phyloP scores from a whole-genome alignment of 257 asterid species.

The Capsicum baccatum region DNA sequence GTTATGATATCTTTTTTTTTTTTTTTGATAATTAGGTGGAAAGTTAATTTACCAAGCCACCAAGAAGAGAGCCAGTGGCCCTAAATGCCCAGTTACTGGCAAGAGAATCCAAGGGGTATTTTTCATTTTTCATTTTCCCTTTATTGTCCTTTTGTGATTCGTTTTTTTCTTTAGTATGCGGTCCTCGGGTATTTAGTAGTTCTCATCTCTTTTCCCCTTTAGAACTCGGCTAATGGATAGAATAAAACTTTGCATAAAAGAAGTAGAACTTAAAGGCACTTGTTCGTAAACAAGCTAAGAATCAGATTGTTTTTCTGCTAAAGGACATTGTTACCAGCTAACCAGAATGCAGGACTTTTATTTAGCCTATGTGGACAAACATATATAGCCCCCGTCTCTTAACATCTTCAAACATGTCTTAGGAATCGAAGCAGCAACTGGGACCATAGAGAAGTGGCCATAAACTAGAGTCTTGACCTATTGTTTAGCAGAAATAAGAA shows the following conservation, averaged over 20 bases:
- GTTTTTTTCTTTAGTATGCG: not conserved
- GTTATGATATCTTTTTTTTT: not conserved
- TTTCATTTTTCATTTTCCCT: not conserved
- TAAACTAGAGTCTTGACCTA: not conserved
- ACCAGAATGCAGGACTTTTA: not conserved
- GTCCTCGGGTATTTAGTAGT: not conserved
- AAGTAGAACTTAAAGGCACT: not conserved
- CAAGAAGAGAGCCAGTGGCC: slow-evolving; percentile 85
- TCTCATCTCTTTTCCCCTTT: not conserved
- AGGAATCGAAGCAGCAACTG: not conserved
- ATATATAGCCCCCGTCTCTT: not conserved
- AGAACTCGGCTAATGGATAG: not conserved
- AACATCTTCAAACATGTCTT: not conserved
- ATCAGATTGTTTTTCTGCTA: not conserved
- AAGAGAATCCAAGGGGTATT: slow-evolving; percentile 91
- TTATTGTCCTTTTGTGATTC: not conserved
- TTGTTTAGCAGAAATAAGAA: not conserved
- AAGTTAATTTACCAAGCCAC: slow-evolving; percentile 73
- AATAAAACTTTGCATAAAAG: not conserved
- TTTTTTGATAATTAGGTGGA: slow-evolving; percentile 53
- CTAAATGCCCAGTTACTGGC: slow-evolving; percentile 85
- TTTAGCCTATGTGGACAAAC: not conserved
- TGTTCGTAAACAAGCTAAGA: not conserved
- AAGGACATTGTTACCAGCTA: not conserved
- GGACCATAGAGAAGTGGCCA: not conserved